These are phyloP conservation scores for Euclidium syriacum DNA, from an alignment of 345 rosid genomes.

Conservation along the genomic window DNA sequence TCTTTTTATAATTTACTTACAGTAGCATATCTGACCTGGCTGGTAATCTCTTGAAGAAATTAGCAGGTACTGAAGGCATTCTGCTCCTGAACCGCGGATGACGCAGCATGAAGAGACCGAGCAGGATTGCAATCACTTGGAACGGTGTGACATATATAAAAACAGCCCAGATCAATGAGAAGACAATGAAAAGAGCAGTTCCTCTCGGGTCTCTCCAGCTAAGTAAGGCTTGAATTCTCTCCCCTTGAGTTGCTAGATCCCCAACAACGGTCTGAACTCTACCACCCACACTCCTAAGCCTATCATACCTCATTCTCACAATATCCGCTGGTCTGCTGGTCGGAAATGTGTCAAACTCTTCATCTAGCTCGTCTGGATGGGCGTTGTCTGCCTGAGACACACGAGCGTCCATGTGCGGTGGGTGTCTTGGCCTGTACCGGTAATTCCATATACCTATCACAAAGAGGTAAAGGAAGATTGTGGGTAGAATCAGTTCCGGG, in stretches of 20 bases:
- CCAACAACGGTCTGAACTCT: constrained; percentile 85
- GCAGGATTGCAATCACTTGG: constrained; percentile 68
- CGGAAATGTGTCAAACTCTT: constrained; percentile 88
- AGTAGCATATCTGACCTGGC: constrained; percentile 80
- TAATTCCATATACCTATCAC: constrained; percentile 93
- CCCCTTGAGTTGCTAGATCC: constrained; percentile 86
- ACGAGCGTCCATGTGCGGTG: constrained; percentile 87
- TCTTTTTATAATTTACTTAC: constrained; percentile 27
- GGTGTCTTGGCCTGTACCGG: constrained; percentile 76
- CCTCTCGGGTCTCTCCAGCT: constrained; percentile 99
- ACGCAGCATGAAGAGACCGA: constrained; percentile 72
- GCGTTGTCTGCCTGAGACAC: constrained; percentile 69
- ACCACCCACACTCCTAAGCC: constrained; percentile 77
- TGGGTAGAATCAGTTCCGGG: constrained; percentile 85
- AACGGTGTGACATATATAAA: constrained; percentile 80
- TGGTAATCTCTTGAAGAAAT: constrained; percentile 96
- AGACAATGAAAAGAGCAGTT: constrained; percentile 68
- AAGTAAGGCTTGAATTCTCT: constrained; percentile 73
- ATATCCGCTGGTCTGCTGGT: constrained; percentile 50
- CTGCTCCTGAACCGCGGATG: constrained; percentile 90
- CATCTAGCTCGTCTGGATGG: constrained; percentile 87
- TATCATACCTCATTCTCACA: constrained; percentile 72
- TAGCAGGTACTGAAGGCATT: constrained; percentile 85
- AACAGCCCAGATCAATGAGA: constrained; percentile 70
- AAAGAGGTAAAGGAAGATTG: constrained; percentile 83